A percentile compares a stretch with the other conserved stretches of the same genome.
Evolutionary conservation across 2,329 filamentous ascomycete species (phyloP).

Genomic region (Kalmusia sp.): DNA sequence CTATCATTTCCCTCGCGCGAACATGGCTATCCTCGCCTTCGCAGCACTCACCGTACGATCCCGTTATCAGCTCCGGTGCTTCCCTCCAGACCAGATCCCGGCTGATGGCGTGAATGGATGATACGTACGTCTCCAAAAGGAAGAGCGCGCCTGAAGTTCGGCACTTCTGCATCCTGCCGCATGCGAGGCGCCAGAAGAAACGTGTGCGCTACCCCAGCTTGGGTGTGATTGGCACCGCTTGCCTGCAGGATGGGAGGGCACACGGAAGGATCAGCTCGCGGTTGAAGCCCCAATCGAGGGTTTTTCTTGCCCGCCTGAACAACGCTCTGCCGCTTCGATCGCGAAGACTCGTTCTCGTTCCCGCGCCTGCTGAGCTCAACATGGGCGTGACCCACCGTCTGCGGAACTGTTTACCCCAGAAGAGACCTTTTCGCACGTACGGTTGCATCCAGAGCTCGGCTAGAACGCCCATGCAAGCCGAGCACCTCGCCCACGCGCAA

Average conservation of each 20-base stretch:
- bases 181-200: constrained; percentile 2
- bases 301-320: neutral
- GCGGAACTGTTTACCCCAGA: no score
- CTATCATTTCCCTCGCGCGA: no score
- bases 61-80: neutral
- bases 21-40: no score
- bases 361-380: no score
- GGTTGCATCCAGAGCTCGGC: neutral
- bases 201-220: neutral
- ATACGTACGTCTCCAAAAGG: neutral
- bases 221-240: constrained; percentile 11
- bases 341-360: no score
- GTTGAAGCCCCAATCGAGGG: neutral
- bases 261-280: neutral
- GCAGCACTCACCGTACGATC: no score
- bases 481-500: neutral
- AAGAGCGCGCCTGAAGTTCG: neutral
- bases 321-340: no score
- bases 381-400: no score
- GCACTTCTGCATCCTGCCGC: neutral
- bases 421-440: no score
- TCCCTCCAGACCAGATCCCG: neutral
- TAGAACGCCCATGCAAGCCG: neutral
- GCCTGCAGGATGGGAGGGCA: neutral
- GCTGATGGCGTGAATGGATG: neutral